phyloP scores from a whole-genome alignment of 2,329 filamentous ascomycete species.

The Paracorniculantispora psalliotae region DNA sequence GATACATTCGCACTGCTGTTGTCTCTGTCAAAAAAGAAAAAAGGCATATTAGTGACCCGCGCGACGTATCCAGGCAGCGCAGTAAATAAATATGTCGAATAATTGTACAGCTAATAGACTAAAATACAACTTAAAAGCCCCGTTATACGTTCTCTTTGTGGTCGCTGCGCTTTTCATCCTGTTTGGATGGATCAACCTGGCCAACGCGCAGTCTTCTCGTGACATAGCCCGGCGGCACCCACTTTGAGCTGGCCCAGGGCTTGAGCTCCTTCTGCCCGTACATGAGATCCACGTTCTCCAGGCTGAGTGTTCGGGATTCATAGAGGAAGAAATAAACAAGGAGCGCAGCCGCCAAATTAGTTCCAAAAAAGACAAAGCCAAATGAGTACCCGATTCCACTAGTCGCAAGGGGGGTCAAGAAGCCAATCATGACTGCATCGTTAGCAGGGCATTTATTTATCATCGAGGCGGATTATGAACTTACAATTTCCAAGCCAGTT shows the following conservation, averaged over 20 bases:
- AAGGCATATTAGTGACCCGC: too few species aligned
- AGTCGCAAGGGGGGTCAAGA: slow-evolving; percentile 64
- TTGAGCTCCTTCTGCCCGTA: slow-evolving; percentile 56
- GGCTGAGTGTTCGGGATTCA: slow-evolving; percentile 57
- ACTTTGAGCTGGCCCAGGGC: slow-evolving; percentile 55
- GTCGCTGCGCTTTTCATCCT: not conserved
- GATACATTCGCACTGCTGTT: too few species aligned
- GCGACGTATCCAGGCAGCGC: too few species aligned
- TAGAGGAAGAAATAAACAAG: slow-evolving; percentile 67
- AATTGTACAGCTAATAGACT: not conserved
- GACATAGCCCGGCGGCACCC: slow-evolving; percentile 42
- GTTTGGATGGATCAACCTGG: not conserved
- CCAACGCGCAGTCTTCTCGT: slow-evolving; percentile 34
- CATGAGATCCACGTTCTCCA: slow-evolving; percentile 71
- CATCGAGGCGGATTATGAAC: slow-evolving; percentile 7
- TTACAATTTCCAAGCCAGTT: slow-evolving; percentile 58
- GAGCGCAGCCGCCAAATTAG: slow-evolving; percentile 52
- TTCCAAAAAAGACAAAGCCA: slow-evolving; percentile 62
- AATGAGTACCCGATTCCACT: slow-evolving; percentile 56
- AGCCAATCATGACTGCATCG: slow-evolving; percentile 53
- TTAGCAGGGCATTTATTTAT: slow-evolving; percentile 14
- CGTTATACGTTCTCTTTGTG: not conserved
- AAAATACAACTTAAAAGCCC: not conserved
- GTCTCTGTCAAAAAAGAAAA: too few species aligned
- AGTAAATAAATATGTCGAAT: not conserved